phyloP scores from a whole-genome alignment of 495 filamentous ascomycete species.

The Neurospora sp. region DNA sequence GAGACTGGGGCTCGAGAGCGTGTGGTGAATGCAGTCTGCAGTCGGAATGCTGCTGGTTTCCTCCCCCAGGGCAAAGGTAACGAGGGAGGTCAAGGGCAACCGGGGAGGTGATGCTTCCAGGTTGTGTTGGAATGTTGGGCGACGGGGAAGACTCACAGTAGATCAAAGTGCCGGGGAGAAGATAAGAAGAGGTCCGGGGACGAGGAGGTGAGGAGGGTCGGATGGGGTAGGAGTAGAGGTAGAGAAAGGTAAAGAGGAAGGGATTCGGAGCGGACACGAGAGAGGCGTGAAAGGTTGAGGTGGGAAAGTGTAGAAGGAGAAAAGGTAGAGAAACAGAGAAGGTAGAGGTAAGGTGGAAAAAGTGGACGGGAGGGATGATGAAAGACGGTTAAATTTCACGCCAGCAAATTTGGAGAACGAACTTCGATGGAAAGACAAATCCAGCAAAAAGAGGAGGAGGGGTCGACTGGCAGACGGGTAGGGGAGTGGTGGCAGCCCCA shows the following conservation, averaged over 20 bases:
- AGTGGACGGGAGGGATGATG: slow-evolving; percentile 7
- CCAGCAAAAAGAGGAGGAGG: neutral
- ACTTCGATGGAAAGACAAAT: neutral
- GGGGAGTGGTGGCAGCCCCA: neutral
- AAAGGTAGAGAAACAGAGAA: slow-evolving; percentile 19
- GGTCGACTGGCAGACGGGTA: neutral
- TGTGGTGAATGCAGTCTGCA: neutral
- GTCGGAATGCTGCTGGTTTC: neutral
- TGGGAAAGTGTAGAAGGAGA: neutral
- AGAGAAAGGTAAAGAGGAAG: slow-evolving; percentile 1
- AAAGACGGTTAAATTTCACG: slow-evolving; percentile 4
- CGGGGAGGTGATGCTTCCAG: neutral
- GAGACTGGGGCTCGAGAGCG: neutral
- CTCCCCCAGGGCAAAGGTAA: neutral
- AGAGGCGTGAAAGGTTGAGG: slow-evolving; percentile 1
- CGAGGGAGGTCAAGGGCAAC: neutral
- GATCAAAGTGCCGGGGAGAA: neutral
- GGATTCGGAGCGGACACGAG: neutral
- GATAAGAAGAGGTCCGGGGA: slow-evolving; percentile 1
- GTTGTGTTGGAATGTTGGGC: neutral
- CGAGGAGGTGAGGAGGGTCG: neutral
- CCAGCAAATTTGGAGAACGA: neutral
- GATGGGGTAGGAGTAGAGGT: neutral
- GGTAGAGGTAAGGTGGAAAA: slow-evolving; percentile 6
- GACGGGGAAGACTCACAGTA: neutral